Percentiles rank a stretch among this genome's conserved stretches.
Evolutionary conservation across 768 basidiomycete genomes (phyloP).

Genomic region (Amanita jacksonii): DNA sequence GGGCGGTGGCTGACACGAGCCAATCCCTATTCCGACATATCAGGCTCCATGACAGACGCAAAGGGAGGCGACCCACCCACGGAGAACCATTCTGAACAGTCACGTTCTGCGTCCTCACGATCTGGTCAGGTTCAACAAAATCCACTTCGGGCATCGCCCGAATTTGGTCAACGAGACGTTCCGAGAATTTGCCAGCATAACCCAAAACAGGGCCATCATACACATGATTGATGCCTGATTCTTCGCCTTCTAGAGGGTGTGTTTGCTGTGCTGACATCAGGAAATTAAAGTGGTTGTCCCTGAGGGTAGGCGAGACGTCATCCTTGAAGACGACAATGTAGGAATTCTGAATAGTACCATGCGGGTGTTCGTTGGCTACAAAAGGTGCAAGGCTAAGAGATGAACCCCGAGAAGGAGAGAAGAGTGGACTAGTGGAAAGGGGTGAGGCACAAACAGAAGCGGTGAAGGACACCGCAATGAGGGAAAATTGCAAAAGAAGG

Average conservation of each 20-base stretch:
- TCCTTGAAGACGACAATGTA: slow-evolving; percentile 90
- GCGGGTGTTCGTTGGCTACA: slow-evolving; percentile 46
- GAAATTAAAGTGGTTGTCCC: slow-evolving; percentile 74
- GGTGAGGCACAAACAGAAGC: slow-evolving; percentile 32
- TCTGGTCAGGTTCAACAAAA: slow-evolving; percentile 89
- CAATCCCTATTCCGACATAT: slow-evolving; percentile 59
- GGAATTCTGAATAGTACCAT: slow-evolving; percentile 77
- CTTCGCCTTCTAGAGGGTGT: slow-evolving; percentile 39
- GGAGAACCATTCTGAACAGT: slow-evolving; percentile 67
- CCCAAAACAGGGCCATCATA: slow-evolving; percentile 68
- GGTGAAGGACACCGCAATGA: slow-evolving; percentile 31
- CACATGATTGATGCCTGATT: slow-evolving; percentile 59
- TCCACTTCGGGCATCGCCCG: slow-evolving; percentile 82
- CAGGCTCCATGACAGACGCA: slow-evolving; percentile 9
- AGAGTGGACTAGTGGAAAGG: slow-evolving; percentile 36
- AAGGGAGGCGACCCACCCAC: slow-evolving; percentile 52
- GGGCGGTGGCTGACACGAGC: slow-evolving; percentile 88
- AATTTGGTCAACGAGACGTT: slow-evolving; percentile 61
- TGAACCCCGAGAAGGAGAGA: slow-evolving; percentile 24
- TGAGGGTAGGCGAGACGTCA: slow-evolving; percentile 42
- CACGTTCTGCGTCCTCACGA: slow-evolving; percentile 56
- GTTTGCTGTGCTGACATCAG: slow-evolving; percentile 52
- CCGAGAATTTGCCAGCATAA: slow-evolving; percentile 75
- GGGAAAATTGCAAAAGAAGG: slow-evolving; percentile 30
- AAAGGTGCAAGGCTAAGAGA: slow-evolving; percentile 54